Evolutionary conservation across 768 basidiomycete species (phyloP).

Genomic region (Daedalea quercina): DNA sequence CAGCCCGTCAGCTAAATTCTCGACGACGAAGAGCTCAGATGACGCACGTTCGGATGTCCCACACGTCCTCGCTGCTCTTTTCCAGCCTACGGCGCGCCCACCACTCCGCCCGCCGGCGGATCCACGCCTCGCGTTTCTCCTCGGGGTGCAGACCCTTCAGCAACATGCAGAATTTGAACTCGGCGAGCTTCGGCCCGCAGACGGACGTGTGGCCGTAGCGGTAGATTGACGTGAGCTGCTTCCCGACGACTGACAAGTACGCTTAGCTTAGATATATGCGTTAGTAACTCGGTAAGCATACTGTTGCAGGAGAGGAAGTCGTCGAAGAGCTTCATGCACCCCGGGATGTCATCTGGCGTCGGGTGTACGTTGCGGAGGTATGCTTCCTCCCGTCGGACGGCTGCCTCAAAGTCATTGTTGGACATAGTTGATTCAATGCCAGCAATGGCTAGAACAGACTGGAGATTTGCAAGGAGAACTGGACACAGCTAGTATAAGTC

Average conservation of each 20-base stretch:
- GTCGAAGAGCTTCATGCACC: constrained; percentile 73
- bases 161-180: constrained; percentile 93
- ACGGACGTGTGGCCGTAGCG: constrained; percentile 69
- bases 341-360: constrained; percentile 71
- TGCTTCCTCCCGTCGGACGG: constrained; percentile 59
- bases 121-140: constrained; percentile 76
- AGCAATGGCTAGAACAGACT: too few species aligned
- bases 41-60: constrained; percentile 82
- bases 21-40: background rate
- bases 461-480: too few species aligned
- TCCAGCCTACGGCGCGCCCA: constrained; percentile 76
- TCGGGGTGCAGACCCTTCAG: constrained; percentile 75
- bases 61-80: constrained; percentile 91
- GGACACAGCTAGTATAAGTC: too few species aligned
- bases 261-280: too few species aligned
- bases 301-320: constrained; percentile 68
- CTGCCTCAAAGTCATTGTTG: constrained; percentile 1
- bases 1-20: background rate
- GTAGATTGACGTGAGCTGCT: constrained; percentile 82
- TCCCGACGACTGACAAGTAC: constrained; percentile 74
- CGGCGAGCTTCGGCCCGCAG: constrained; percentile 75
- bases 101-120: constrained; percentile 85
- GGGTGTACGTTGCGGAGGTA: constrained; percentile 64
- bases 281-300: too few species aligned
- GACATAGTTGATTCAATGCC: too few species aligned